Evolutionary conservation across 129 eudicot genomes (phyloP), one percentile per base, ranked within the genome.

Genomic region (Artemisia argyi): DNA sequence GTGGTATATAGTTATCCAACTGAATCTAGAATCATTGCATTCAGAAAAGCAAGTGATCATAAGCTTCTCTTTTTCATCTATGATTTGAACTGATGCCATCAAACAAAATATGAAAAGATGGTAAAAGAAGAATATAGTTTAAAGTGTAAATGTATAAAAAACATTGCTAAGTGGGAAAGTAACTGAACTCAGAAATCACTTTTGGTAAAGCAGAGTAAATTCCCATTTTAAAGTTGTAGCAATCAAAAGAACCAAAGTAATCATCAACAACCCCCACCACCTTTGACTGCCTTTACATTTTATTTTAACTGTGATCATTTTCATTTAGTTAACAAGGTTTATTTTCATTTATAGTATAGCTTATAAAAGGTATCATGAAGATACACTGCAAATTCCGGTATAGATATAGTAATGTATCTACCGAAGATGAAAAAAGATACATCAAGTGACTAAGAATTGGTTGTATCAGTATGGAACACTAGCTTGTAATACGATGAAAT

Each of bases 81-180:
- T 61, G 39, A 60, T 76, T 60, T 26, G 20, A 68, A 49, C 30
- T 15, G 26, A 20, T 28, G 69, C 42, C 13, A 67, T 13, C 51
- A 39, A 63, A 7, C 26, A 68, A 22, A 76, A 54, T 24, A 11
- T 56, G 51, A 24, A 65, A 76, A 68, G 2, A 50, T 49, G 69
- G 59, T 76, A 68, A 68, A 76, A 35, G 54, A 61, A 68, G 65
- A 58, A 59, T 59, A 19, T 59, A 19, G 54, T 77, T 32, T 20
- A 61, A 69, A 61, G 76, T 61, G 13, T 35, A 61, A 61, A 62
- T 66, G 58, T 71, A 67, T 28, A 76, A 35, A 76, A 71, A 69
- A 77, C 80, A 76, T 77, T 77, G 76, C 76, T 61, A 77, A 62
- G 72, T 77, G 72, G 81, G 76, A 77, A 77, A 77, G 81, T 77